Conservation (phyloP, 768 basidiomycete genomes). For the Lentinula sp. region DNA sequence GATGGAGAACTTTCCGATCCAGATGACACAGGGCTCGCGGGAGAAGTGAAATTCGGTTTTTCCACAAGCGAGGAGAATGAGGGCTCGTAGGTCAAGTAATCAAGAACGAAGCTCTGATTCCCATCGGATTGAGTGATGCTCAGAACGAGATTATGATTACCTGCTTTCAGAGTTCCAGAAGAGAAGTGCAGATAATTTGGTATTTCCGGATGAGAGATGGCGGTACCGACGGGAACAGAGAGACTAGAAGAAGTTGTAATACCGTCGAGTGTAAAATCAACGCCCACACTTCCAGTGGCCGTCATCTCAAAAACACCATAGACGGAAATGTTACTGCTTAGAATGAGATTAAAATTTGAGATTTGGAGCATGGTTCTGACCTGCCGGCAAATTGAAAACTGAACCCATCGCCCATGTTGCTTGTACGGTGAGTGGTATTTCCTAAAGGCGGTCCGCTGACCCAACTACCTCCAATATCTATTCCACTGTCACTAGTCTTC, state of each 20-base stretch:
- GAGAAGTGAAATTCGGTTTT: not conserved
- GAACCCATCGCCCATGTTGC: not conserved
- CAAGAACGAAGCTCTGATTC: not conserved
- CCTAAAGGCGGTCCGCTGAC: not conserved
- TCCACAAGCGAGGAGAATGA: not conserved
- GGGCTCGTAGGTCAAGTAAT: not conserved
- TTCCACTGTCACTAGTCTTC: not conserved
- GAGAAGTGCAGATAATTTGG: too few relatives aligned
- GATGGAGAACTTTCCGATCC: too few relatives aligned
- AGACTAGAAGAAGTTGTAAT: not conserved
- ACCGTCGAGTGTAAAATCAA: not conserved
- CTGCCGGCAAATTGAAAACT: conserved; percentile 1
- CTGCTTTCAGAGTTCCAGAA: too few relatives aligned
- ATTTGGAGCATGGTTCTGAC: not conserved
- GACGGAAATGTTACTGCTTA: not conserved
- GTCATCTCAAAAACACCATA: not conserved
- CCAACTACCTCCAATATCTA: not conserved
- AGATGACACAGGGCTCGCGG: too few relatives aligned
- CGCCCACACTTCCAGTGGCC: not conserved
- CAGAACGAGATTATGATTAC: too few relatives aligned
- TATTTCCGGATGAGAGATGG: too few relatives aligned
- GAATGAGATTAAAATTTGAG: too few relatives aligned
- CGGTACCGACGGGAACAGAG: not conserved
- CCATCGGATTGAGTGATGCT: not conserved
- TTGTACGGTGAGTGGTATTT: conserved; percentile 1